These are phyloP conservation scores for Globisporangium abappressorium DNA, from an alignment of 352 stramenopile genomes.

Conservation along the genomic window DNA sequence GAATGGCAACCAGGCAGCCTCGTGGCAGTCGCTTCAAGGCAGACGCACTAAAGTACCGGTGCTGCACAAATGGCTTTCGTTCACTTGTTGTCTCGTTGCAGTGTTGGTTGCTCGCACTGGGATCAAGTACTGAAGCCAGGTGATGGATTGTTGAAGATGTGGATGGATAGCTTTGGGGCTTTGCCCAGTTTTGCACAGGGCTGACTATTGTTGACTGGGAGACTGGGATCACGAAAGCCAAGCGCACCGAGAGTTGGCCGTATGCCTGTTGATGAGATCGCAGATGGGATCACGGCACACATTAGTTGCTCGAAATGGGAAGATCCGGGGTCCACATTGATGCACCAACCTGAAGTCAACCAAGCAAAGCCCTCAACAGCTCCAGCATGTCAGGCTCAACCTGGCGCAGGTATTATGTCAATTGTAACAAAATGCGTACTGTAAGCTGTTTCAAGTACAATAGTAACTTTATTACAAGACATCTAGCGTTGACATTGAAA, in stretches of 20 bases:
- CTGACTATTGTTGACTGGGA: conserved; percentile 1
- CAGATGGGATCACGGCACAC: background rate
- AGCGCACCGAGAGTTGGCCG: background rate
- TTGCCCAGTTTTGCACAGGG: background rate
- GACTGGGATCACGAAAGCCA: background rate
- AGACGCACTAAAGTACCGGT: background rate
- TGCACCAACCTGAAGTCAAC: background rate
- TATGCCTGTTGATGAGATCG: background rate
- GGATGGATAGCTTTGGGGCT: background rate
- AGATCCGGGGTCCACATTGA: background rate
- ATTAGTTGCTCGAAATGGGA: background rate
- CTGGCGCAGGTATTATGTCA: no score
- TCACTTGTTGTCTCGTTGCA: background rate
- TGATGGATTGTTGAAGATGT: background rate
- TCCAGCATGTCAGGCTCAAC: background rate
- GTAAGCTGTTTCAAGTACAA: background rate
- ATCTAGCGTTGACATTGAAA: background rate
- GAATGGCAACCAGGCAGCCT: background rate
- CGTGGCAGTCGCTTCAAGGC: background rate
- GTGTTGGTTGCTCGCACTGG: background rate
- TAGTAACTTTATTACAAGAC: background rate
- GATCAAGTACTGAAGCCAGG: background rate
- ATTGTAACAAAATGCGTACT: background rate
- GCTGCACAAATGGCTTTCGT: background rate
- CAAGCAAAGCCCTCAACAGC: background rate